Evolutionary conservation across 345 rosid genomes (phyloP), one percentile per base, ranked within the genome.

Genomic region (Citrus maxima): DNA sequence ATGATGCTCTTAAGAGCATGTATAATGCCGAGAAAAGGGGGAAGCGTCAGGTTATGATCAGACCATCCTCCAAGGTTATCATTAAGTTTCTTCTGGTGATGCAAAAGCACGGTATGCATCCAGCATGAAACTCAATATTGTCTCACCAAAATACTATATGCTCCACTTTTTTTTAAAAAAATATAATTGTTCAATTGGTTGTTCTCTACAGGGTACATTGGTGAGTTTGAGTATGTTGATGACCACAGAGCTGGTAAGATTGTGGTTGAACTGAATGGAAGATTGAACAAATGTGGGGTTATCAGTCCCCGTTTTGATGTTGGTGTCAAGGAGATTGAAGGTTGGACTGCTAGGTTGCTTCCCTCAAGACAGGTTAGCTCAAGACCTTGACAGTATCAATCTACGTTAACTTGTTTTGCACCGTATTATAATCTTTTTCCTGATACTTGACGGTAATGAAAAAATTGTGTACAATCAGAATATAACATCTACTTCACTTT

Each of bases 1-100:
- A 87, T 61, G 90, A 87, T 77, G 90, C 90, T 80, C 88, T 87
- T 30, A 87, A 87, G 88, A 78, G 88, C 84, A 87, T 87, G 88
- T 85, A 85, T 66, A 87, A 87, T 74, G 88, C 90, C 0, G 90
- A 87, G 81, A 87, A 87, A 74, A 60, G 82, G 60, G 90, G 88
- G 21, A 85, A 87, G 77, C 79, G 90, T 4, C 90, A 87, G 84
- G 90, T 84, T 82, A 83, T 87, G 88, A 85, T 87, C 84, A 76
- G 88, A 75, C 90, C 90, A 37, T 87, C 90, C 8, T 87, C 90
- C 1, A 87, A 87, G 67, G 90, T 87, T 18, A 85, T 87, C 78
- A 80, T 87, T 77, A 87, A 87, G 84, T 87, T 87, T 80, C 90
- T 87, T 27, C 46, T 87, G 80, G 90, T 87, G 0, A 87, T 87